Evolutionary conservation across 2,329 filamentous ascomycete genomes (phyloP), one percentile per base, ranked within the genome.

Genomic region (Aspergillus pseudotamarii): DNA sequence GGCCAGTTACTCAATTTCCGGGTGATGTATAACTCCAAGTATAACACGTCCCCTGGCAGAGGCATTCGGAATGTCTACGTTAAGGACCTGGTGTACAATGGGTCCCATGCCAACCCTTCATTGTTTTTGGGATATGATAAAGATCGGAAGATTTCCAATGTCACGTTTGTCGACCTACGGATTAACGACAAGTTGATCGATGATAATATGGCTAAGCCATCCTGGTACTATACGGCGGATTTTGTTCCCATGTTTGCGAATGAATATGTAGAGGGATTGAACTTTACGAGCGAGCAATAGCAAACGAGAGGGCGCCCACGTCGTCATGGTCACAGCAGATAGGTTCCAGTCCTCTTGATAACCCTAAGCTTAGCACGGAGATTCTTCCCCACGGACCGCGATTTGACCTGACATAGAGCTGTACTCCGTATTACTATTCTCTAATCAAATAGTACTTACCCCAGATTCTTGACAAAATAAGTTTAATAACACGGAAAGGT

Each of bases 1-100:
- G 77, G 77, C 1, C 74, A 76, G 59, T 64, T 79, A 16, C 34
- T 79, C 30, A 76, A 76, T 45, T 61, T 79, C 6, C 71, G 77
- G 0, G 71, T 77, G 21, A 76, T 78, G 72, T 66, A 74, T 38
- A 78, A 78, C 57, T 53, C 65, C 5, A 76, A 68, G 67, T 79
- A 71, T 66, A 79, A 71, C 14, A 76, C 73, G 1, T 72, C 76
- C 0, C 74, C 77, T 0, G 75, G 78, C 0, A 60, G 71, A 1
- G 72, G 67, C 0, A 73, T 79, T n/a, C 63, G 64, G 10, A 74
- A 77, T 45, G 64, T 78, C 4, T 68, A 64, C 19, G 62, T 76
- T 34, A 71, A 68, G 48, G 67, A 73, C 45, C 5, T 76, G 46
- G 53, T 32, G 6, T 70, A 55, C 8, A n/a, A 58, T 36, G 64